Evolutionary conservation across 768 basidiomycete genomes (phyloP).

Genomic region (Russula compacta): DNA sequence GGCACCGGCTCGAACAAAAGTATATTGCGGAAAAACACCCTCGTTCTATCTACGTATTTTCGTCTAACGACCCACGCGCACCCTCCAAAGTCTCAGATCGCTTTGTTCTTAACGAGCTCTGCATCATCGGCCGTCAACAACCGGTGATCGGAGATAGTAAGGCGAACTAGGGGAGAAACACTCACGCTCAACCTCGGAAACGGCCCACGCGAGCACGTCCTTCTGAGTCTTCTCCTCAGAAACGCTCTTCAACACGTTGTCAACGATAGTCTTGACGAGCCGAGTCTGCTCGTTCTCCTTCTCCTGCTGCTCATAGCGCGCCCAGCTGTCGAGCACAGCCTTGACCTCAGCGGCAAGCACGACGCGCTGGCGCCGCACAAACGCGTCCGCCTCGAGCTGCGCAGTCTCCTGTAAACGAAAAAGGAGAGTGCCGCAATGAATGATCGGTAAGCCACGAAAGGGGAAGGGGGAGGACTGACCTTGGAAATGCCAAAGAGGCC

Average conservation of each 20-base stretch:
- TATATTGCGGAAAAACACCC: constrained; percentile 4
- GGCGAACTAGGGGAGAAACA: constrained; percentile 21
- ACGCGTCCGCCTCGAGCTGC: constrained; percentile 78
- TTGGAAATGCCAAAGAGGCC: constrained; percentile 88
- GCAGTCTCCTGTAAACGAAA: constrained; percentile 67
- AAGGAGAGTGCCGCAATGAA: not conserved
- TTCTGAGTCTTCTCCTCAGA: constrained; percentile 84
- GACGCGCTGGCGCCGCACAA: constrained; percentile 84
- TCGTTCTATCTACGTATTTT: constrained; percentile 16
- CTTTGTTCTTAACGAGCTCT: constrained; percentile 91
- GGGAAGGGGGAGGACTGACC: constrained; percentile 33
- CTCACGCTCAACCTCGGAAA: constrained; percentile 90
- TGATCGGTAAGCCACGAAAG: not conserved
- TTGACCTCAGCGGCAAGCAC: constrained; percentile 85
- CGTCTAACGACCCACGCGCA: not conserved
- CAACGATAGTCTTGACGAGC: constrained; percentile 80
- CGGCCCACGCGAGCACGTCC: constrained; percentile 69
- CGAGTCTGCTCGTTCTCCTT: constrained; percentile 96
- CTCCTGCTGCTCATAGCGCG: constrained; percentile 91
- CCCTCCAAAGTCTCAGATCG: constrained; percentile 46
- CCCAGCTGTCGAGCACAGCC: constrained; percentile 94
- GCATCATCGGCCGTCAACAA: constrained; percentile 6
- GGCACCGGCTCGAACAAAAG: constrained; percentile 10
- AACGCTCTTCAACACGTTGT: constrained; percentile 75
- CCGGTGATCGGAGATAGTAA: not conserved